Evolutionary conservation across 2,329 filamentous ascomycete species (phyloP), one percentile per base, ranked within the genome.

Genomic region (Penicillium sp.): DNA sequence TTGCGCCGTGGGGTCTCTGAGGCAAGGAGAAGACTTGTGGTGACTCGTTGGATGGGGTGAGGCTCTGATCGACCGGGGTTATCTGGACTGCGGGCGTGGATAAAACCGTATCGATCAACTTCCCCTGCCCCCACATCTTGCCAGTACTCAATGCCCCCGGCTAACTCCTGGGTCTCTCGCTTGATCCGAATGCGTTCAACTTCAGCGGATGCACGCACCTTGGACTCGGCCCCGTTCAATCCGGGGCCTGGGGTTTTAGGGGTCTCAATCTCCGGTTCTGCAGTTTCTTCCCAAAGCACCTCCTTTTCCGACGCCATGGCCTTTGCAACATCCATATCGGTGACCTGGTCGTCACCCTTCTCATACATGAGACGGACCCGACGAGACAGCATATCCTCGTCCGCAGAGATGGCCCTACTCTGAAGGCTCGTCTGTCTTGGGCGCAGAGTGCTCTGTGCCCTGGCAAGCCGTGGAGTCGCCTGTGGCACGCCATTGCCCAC

Each of bases 81-180:
- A 14, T 62, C 59, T 9, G 47, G 51, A 4, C 57, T 42, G 5
- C 57, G 43, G n/a, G 48, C 48, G 8, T 60, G 62, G 36, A 84
- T 83, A 62, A 84, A 84, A 7, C 80, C 80, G 57, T 83, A 84
- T 43, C 80, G 71, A 58, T 84, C 80, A 3, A 83, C 78, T 46
- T 81, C 74, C 10, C 67, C 74, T 4, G 71, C 76, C 13, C 75
- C 69, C 8, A 84, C 64, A 58, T 83, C 73, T 44, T 78, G 71
- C 80, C 80, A 84, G 50, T 83, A 79, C 48, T 84, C 80, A 33
- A 82, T 73, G 2, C 80, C 80, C 6, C 80, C 80, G 15, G 80
- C 79, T 20, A 77, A 61, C 60, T 83, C 80, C 34, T 71, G 67
- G 8, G 73, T 67, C 47, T 81, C 75, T 48, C 74, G 70, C 34